Conservation (phyloP, 768 basidiomycete genomes). For the Saitozyma sp. region DNA sequence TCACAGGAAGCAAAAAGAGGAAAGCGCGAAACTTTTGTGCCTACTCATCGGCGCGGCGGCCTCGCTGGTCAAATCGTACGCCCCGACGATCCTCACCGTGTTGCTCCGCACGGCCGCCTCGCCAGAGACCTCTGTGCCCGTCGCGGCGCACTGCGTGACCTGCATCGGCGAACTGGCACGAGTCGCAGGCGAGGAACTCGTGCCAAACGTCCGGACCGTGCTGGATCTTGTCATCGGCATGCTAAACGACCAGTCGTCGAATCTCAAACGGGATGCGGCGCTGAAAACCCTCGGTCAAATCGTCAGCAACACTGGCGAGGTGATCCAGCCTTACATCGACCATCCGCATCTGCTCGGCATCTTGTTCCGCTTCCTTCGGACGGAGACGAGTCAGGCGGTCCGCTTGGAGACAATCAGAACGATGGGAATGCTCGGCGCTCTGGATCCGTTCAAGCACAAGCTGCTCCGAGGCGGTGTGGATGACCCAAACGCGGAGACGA, state of each 20-base stretch:
- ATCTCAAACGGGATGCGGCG: conserved; percentile 85
- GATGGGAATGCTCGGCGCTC: conserved; percentile 89
- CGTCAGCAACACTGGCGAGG: conserved; percentile 92
- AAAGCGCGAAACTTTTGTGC: conserved; percentile 86
- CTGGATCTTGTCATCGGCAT: conserved; percentile 87
- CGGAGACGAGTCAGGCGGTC: conserved; percentile 65
- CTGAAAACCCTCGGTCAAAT: conserved; percentile 91
- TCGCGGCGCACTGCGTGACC: conserved; percentile 88
- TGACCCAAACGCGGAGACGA: conserved; percentile 67
- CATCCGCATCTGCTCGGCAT: conserved; percentile 86
- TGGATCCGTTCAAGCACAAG: conserved; percentile 93
- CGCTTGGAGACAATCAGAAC: conserved; percentile 90
- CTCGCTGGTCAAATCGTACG: conserved; percentile 91
- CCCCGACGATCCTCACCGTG: conserved; percentile 88
- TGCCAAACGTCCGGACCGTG: conserved; percentile 76
- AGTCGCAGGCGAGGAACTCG: conserved; percentile 89
- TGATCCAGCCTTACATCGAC: conserved; percentile 84
- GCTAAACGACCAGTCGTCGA: conserved; percentile 81
- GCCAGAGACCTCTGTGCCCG: conserved; percentile 76
- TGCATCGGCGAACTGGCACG: conserved; percentile 91
- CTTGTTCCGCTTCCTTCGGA: conserved; percentile 77
- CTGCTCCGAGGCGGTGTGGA: conserved; percentile 57
- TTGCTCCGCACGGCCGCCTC: conserved; percentile 75
- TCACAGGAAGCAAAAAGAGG: conserved; percentile 61
- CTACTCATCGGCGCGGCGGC: conserved; percentile 87